Evolutionary conservation across 129 eudicot species (phyloP).

Genomic region (Pittosporum tobira): DNA sequence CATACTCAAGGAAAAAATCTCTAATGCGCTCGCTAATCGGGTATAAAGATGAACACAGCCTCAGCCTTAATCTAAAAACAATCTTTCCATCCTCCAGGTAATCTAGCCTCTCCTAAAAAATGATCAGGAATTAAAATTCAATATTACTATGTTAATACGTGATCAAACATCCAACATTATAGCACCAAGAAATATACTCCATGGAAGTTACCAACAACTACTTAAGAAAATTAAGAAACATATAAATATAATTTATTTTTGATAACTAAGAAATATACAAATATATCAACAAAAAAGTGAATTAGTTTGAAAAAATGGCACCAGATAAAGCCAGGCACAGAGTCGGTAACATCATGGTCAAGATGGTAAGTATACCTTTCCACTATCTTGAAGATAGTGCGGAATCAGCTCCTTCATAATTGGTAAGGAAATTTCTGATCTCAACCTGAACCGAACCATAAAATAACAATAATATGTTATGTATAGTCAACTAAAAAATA

Average conservation of each 20-base stretch:
- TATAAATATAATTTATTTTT: too few relatives aligned
- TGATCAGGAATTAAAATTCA: background rate
- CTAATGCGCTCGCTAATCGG: slow-evolving; percentile 91
- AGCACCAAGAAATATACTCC: background rate
- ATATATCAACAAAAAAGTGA: background rate
- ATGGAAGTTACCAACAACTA: background rate
- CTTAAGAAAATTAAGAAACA: background rate
- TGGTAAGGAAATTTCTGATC: slow-evolving; percentile 86
- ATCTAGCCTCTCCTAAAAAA: slow-evolving; percentile 83
- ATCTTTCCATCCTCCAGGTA: slow-evolving; percentile 92
- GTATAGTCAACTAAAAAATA: background rate
- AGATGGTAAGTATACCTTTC: slow-evolving; percentile 48
- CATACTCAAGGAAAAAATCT: slow-evolving; percentile 96
- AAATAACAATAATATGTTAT: slow-evolving; percentile 1
- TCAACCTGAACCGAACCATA: slow-evolving; percentile 42
- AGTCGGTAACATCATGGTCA: background rate
- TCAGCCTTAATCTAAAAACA: slow-evolving; percentile 70
- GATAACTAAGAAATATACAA: background rate
- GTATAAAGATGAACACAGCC: slow-evolving; percentile 88
- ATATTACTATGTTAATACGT: background rate
- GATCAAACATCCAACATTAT: background rate
- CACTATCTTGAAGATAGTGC: slow-evolving; percentile 91
- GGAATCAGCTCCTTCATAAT: slow-evolving; percentile 90
- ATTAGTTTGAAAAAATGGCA: background rate
- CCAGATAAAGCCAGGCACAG: background rate